Percentiles rank a stretch among this genome's conserved stretches.
These are phyloP conservation scores for Rehmannia glutinosa DNA, from an alignment of 257 asterid genomes.

Conservation along the genomic window DNA sequence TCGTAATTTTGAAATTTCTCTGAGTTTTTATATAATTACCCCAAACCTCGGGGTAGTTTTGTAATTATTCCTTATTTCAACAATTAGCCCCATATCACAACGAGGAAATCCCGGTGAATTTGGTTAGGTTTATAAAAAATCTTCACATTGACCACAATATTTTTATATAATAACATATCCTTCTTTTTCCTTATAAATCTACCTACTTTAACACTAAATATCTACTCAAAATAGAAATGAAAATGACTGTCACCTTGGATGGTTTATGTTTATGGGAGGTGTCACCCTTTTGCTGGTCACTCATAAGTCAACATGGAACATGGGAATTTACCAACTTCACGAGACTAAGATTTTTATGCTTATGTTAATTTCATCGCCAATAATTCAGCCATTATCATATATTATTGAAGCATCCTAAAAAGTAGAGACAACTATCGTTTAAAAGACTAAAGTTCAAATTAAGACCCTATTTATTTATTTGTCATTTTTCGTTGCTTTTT, in stretches of 20 bases:
- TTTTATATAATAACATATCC: not conserved
- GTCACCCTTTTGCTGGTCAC: constrained; percentile 6
- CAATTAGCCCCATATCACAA: not conserved
- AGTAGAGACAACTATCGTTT: not conserved
- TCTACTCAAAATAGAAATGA: constrained; percentile 10
- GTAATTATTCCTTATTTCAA: no score
- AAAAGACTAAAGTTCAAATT: not conserved
- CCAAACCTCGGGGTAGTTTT: no score
- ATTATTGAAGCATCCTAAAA: constrained; percentile 32
- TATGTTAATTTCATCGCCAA: constrained; percentile 24
- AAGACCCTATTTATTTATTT: not conserved
- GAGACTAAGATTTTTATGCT: constrained; percentile 22
- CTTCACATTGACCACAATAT: not conserved
- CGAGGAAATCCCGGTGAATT: no score
- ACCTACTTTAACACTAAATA: constrained; percentile 4
- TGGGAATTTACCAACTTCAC: constrained; percentile 32
- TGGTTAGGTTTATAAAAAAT: no score
- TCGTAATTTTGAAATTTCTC: no score
- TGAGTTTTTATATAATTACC: no score
- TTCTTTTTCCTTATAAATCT: not conserved
- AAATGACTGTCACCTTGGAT: constrained; percentile 29
- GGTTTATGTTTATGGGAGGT: constrained; percentile 17
- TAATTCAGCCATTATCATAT: constrained; percentile 26
- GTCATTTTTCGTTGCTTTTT: not conserved
- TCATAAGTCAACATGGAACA: constrained; percentile 29